Conservation (phyloP, 164 flowering plant species). For the Vitis vinifera region ASM3070453v1 NC_081822.1:5508501-5509000, state of each 20-base stretch:
- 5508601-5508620: neutral
- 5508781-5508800: too few relatives aligned
- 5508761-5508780: neutral
- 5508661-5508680: too few relatives aligned
- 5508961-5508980: neutral
- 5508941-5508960: neutral
- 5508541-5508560: neutral
- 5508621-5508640: too few relatives aligned
- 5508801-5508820: too few relatives aligned
- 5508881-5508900: neutral
- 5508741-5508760: neutral
- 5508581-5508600: neutral
- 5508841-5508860: too few relatives aligned
- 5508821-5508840: too few relatives aligned
- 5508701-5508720: neutral
- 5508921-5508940: neutral
- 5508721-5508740: neutral
- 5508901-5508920: neutral
- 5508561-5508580: neutral
- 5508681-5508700: neutral
- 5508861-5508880: too few relatives aligned
- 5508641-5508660: too few relatives aligned
- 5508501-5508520: too few relatives aligned
- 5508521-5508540: too few relatives aligned
- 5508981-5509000: constrained; percentile 27